Evolutionary conservation across 2,329 filamentous ascomycete species (phyloP).

Genomic region (Curvularia hawaiiensis): DNA sequence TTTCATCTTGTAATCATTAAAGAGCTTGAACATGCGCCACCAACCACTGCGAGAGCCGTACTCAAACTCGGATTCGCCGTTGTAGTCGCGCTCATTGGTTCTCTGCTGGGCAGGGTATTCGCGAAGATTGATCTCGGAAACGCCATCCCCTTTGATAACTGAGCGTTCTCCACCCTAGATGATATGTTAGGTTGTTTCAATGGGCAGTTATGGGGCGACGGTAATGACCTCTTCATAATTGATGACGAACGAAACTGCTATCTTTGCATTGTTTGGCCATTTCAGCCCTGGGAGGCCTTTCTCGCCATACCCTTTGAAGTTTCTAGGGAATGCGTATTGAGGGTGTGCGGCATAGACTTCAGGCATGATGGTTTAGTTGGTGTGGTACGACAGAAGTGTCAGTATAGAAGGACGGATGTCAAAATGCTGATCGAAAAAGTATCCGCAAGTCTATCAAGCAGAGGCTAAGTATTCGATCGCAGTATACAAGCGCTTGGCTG

Average conservation of each 20-base stretch:
- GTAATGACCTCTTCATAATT: conserved; percentile 13
- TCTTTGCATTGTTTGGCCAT: conserved; percentile 47
- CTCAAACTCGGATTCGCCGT: conserved; percentile 58
- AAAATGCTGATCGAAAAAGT: background rate
- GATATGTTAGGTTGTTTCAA: conserved; percentile 19
- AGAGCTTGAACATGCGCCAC: conserved; percentile 58
- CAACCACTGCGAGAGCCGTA: conserved; percentile 57
- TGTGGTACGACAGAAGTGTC: background rate
- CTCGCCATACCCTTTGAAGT: conserved; percentile 54
- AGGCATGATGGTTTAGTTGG: conserved; percentile 22
- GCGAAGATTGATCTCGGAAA: conserved; percentile 38
- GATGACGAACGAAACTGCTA: conserved; percentile 48
- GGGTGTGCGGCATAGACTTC: conserved; percentile 32
- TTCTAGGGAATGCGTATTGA: conserved; percentile 37
- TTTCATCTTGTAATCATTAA: conserved; percentile 56
- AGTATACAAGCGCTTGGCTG: background rate
- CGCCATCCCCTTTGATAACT: conserved; percentile 41
- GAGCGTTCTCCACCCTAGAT: conserved; percentile 38
- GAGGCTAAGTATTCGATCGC: conserved; percentile 1
- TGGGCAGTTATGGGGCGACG: background rate
- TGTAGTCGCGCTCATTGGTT: conserved; percentile 53
- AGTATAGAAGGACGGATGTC: background rate
- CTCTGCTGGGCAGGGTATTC: conserved; percentile 46
- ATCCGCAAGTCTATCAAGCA: background rate
- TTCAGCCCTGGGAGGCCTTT: conserved; percentile 41